phyloP scores from a whole-genome alignment of 129 eudicot genomes.

The Lactuca sativa region DNA sequence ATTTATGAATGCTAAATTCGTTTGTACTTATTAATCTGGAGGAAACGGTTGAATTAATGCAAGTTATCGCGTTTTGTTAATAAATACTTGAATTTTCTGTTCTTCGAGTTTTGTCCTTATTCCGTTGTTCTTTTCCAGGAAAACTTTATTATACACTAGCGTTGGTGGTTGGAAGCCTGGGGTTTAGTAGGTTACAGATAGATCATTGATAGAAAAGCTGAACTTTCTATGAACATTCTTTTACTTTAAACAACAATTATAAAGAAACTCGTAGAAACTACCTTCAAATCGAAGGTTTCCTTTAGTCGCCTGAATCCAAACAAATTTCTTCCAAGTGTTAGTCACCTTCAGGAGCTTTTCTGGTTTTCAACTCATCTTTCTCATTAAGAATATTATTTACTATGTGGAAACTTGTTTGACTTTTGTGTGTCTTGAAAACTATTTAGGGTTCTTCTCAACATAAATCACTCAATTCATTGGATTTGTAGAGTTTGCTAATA shows the following conservation, averaged over 20 bases:
- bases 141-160: slow-evolving; percentile 2
- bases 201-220: slow-evolving; percentile 1
- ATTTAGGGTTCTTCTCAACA: neutral
- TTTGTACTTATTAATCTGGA: neutral
- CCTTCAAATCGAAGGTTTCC: neutral
- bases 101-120: slow-evolving; percentile 5
- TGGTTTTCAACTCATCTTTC: neutral
- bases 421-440: neutral
- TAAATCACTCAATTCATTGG: neutral
- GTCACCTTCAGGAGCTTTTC: neutral
- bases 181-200: neutral
- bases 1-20: slow-evolving; percentile 11
- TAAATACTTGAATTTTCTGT: neutral
- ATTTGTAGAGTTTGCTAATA: neutral
- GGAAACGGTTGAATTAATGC: slow-evolving; percentile 12
- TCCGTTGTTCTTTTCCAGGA: neutral
- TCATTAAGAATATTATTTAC: neutral
- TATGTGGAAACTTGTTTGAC: slow-evolving; percentile 4
- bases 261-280: neutral
- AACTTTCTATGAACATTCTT: neutral
- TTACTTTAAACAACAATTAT: neutral
- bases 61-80: slow-evolving; percentile 4
- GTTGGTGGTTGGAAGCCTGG: neutral
- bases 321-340: neutral
- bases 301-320: neutral